Base-by-base conservation (phyloP, 345 rosid species). In the Salix suchowensis region DNA sequence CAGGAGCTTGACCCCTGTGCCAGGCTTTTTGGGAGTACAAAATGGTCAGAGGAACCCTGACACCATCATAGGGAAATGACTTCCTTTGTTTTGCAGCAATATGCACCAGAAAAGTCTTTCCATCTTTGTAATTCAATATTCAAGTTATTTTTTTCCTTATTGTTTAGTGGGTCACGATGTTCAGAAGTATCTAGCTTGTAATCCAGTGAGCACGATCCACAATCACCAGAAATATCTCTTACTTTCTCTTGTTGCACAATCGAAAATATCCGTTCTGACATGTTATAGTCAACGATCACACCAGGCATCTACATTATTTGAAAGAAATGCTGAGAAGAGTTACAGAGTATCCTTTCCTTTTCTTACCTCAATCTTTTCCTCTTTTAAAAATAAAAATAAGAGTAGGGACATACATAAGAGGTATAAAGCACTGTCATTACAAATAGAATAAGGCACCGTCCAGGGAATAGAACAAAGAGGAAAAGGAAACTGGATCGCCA, bases 271-370 rank as follows among this genome's bases (percentile, higher is more conserved):
- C 65, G 82, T 79, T 85, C 86, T 67, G 87, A 84, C 91, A 92
- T 85, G 79, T 94, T 89, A 78, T 91, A 94, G 86, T 94, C 97
- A 6, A 92, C 87, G 65, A 91, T 87, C 69, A 89, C 69, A 88
- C 91, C 98, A 50, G 97, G 97, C 84, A 90, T 88, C 98, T 94
- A 84, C 75, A 78, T n/a, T 82, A 36, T 52, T 81, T 65, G 24
- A 55, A 8, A 70, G 26, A 69, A 77, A 36, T 34, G 73, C 30
- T 24, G n/a, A 5, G 28, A 7, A 48, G 73, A 16, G 26, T 26
- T 50, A n/a, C 34, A 28, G n/a, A 48, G 40, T 19, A 44, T 3
- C 66, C 30, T n/a, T 62, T 23, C 12, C 66, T 62, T 40, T 2
- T 40, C 44, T 0, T 40, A 2, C 44, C 44, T 13, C 44, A 9